Conservation (phyloP, 768 basidiomycete species). For the Amanita polypyramis region DNA sequence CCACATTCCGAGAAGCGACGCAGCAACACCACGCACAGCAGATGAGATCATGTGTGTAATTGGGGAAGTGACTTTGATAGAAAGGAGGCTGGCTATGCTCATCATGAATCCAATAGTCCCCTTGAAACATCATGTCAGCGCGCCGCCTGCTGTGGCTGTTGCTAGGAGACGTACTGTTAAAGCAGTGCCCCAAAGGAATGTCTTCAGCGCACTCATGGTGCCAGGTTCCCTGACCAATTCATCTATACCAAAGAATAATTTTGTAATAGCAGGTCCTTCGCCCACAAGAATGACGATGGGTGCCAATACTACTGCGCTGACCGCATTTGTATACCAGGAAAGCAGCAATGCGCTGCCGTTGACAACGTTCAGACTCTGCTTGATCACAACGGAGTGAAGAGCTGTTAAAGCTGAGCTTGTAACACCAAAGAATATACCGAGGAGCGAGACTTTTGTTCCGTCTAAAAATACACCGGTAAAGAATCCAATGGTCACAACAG, state of each 20-base stretch:
- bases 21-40: conserved; percentile 89
- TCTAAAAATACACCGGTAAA: conserved; percentile 83
- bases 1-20: conserved; percentile 75
- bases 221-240: conserved; percentile 27
- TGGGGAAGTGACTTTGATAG: conserved; percentile 95
- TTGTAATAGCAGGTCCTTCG: conserved; percentile 55
- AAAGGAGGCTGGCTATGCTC: conserved; percentile 85
- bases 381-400: conserved; percentile 89
- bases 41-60: conserved; percentile 98
- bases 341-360: conserved; percentile 77
- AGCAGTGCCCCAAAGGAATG: conserved; percentile 69
- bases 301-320: conserved; percentile 61
- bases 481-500: conserved; percentile 84
- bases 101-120: conserved; percentile 88
- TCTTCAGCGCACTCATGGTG: conserved; percentile 37
- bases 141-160: not conserved
- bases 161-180: conserved; percentile 50
- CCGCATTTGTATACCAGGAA: conserved; percentile 86
- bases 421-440: conserved; percentile 77
- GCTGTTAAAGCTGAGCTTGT: conserved; percentile 81
- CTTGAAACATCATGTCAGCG: conserved; percentile 23
- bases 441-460: conserved; percentile 38
- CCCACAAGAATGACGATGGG: conserved; percentile 70
- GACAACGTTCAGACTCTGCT: conserved; percentile 70
- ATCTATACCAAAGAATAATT: conserved; percentile 43